Percentiles rank a stretch among this genome's conserved stretches.
phyloP scores from a whole-genome alignment of 1,284 basidiomycete species.

The Moniliella sp. region DNA sequence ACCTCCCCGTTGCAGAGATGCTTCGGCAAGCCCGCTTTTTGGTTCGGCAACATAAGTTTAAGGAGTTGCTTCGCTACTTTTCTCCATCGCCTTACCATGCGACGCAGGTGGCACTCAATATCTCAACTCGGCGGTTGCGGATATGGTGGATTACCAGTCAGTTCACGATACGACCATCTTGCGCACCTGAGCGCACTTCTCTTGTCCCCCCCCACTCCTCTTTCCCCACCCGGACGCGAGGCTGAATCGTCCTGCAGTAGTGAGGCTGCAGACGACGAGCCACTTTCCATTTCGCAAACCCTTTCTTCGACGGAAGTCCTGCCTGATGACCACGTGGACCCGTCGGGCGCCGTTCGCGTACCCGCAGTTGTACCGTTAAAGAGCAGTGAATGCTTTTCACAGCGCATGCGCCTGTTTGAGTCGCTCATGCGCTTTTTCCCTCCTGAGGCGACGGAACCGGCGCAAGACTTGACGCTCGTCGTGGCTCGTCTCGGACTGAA shows the following conservation, averaged over 20 bases:
- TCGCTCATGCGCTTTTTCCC: constrained; percentile 26
- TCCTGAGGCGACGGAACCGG: constrained; percentile 17
- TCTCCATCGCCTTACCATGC: too few relatives aligned
- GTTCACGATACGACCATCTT: constrained; percentile 24
- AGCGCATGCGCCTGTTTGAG: constrained; percentile 20
- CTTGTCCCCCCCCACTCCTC: constrained; percentile 8
- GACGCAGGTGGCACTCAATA: constrained; percentile 12
- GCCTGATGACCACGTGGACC: background rate
- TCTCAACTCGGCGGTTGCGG: constrained; percentile 28
- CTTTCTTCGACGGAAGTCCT: background rate
- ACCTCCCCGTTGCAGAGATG: too few relatives aligned
- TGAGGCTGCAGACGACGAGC: constrained; percentile 3
- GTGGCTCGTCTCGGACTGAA: too few relatives aligned
- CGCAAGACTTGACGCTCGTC: constrained; percentile 22
- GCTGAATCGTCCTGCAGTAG: background rate
- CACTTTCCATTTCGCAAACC: background rate
- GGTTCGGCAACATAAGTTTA: constrained; percentile 28
- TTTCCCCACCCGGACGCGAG: background rate
- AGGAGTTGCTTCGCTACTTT: too few relatives aligned
- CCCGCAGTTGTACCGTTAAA: constrained; percentile 7
- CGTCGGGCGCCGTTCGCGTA: background rate
- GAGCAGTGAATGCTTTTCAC: too few relatives aligned
- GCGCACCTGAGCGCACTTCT: constrained; percentile 30
- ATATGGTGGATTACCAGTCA: constrained; percentile 27
- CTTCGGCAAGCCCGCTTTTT: constrained; percentile 28